phyloP scores from a whole-genome alignment of 169 alveolate genomes.

The Cryptosporidium xiaoi region DNA sequence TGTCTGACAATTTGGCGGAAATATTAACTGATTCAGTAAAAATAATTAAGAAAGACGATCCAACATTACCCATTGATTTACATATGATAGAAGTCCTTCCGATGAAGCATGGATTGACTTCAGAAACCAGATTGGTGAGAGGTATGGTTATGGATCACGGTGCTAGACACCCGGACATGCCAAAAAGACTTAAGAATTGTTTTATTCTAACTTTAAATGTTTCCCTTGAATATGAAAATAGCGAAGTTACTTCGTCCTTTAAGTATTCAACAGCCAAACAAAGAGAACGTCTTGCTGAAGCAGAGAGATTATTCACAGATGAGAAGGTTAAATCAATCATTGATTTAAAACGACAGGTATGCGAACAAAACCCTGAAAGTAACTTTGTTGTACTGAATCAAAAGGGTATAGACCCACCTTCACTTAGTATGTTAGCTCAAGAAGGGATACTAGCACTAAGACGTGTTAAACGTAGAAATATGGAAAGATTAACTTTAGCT shows the following conservation, averaged over 20 bases:
- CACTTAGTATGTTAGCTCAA: slow-evolving; percentile 97
- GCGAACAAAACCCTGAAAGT: slow-evolving; percentile 79
- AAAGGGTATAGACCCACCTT: slow-evolving; percentile 99
- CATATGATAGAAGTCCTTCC: slow-evolving; percentile 98
- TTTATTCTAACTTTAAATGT: slow-evolving; percentile 96
- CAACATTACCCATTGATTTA: slow-evolving; percentile 89
- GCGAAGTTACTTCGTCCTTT: slow-evolving; percentile 97
- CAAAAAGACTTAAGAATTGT: slow-evolving; percentile 94
- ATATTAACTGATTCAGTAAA: slow-evolving; percentile 94
- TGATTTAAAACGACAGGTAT: slow-evolving; percentile 91
- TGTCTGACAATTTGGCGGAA: slow-evolving; percentile 94
- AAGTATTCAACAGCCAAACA: slow-evolving; percentile 96
- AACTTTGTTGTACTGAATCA: slow-evolving; percentile 96
- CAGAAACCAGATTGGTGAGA: slow-evolving; percentile 91
- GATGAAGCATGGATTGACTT: slow-evolving; percentile 95
- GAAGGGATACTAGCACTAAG: slow-evolving; percentile 97
- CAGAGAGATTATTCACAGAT: slow-evolving; percentile 97
- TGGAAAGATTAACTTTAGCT: slow-evolving; percentile 97
- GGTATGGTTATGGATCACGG: slow-evolving; percentile 99
- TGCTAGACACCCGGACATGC: slow-evolving; percentile 98
- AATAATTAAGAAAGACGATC: slow-evolving; percentile 81
- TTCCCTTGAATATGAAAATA: slow-evolving; percentile 97
- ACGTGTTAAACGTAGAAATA: slow-evolving; percentile 96
- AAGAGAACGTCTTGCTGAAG: slow-evolving; percentile 94
- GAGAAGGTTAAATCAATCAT: slow-evolving; percentile 96